Conservation (phyloP, 192 early-diverging fungal species). For the Podila epigama region DNA sequence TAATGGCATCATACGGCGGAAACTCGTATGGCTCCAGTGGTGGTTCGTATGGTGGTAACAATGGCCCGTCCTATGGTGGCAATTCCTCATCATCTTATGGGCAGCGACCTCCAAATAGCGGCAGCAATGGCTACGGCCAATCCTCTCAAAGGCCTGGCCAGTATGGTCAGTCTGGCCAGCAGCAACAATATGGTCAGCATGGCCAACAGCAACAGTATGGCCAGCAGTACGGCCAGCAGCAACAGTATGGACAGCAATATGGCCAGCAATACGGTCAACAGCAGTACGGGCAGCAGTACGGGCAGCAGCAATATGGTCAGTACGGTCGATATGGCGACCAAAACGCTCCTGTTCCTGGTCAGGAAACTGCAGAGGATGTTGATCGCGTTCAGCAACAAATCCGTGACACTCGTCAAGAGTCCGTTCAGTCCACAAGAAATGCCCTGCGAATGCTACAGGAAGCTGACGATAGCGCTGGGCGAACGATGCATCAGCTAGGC, state of each 20-base stretch:
- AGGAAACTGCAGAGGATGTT: slow-evolving; percentile 72
- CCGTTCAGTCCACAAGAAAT: slow-evolving; percentile 71
- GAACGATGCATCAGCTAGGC: slow-evolving; percentile 70
- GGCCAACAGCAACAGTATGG: slow-evolving; percentile 17
- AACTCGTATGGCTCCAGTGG: slow-evolving; percentile 10
- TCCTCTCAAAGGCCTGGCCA: slow-evolving; percentile 17
- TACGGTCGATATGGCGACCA: slow-evolving; percentile 44
- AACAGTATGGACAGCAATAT: slow-evolving; percentile 14
- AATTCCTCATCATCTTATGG: not conserved
- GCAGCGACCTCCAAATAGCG: not conserved
- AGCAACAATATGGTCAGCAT: slow-evolving; percentile 10
- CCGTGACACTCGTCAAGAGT: slow-evolving; percentile 65
- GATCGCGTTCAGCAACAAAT: slow-evolving; percentile 69
- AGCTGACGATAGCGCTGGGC: slow-evolving; percentile 63
- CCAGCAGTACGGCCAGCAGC: slow-evolving; percentile 24
- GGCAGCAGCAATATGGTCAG: slow-evolving; percentile 18
- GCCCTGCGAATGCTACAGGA: slow-evolving; percentile 68
- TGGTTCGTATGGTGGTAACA: slow-evolving; percentile 15
- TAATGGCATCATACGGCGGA: slow-evolving; percentile 12
- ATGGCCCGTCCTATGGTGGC: slow-evolving; percentile 1
- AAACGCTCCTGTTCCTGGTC: slow-evolving; percentile 31
- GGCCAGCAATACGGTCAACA: slow-evolving; percentile 9
- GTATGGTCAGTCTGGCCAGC: slow-evolving; percentile 20
- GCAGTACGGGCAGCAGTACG: slow-evolving; percentile 8
- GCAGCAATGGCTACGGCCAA: not conserved